These are phyloP conservation scores for Clonostachys sp. DNA, from an alignment of 2,329 filamentous ascomycete genomes.

Conservation along the genomic window DNA sequence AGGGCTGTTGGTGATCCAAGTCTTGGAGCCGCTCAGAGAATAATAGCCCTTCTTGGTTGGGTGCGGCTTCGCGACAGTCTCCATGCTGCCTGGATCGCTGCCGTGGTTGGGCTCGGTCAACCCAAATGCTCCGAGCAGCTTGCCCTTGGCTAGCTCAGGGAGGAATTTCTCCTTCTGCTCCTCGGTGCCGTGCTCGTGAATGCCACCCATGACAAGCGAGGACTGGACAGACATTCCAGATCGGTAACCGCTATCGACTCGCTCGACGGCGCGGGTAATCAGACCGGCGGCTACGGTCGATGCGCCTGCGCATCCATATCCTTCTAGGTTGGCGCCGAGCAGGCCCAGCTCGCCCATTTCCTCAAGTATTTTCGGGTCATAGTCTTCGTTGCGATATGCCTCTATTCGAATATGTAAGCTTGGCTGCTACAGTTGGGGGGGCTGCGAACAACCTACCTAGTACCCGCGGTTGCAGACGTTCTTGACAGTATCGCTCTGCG, in stretches of 20 bases:
- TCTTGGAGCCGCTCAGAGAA: conserved; percentile 77
- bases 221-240: conserved; percentile 93
- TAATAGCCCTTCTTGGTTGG: conserved; percentile 80
- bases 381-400: conserved; percentile 79
- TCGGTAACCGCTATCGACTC: conserved; percentile 86
- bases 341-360: conserved; percentile 95
- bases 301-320: conserved; percentile 83
- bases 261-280: conserved; percentile 85
- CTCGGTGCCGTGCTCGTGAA: conserved; percentile 79
- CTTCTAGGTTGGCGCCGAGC: conserved; percentile 78
- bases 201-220: conserved; percentile 89
- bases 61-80: conserved; percentile 79
- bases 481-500: conserved; percentile 90
- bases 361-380: conserved; percentile 77
- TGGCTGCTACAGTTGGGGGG: background rate
- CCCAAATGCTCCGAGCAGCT: conserved; percentile 80
- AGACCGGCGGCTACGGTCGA: conserved; percentile 85
- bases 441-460: conserved; percentile 56
- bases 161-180: conserved; percentile 85
- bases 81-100: conserved; percentile 87
- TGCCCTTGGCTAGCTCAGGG: conserved; percentile 76
- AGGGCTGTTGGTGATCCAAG: conserved; percentile 93
- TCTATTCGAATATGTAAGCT: conserved; percentile 40
- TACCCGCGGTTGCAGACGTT: conserved; percentile 78
- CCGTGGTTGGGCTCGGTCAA: conserved; percentile 92